Base-by-base conservation (phyloP, 495 filamentous ascomycete species). In the Lophiostoma macrostomum region DNA sequence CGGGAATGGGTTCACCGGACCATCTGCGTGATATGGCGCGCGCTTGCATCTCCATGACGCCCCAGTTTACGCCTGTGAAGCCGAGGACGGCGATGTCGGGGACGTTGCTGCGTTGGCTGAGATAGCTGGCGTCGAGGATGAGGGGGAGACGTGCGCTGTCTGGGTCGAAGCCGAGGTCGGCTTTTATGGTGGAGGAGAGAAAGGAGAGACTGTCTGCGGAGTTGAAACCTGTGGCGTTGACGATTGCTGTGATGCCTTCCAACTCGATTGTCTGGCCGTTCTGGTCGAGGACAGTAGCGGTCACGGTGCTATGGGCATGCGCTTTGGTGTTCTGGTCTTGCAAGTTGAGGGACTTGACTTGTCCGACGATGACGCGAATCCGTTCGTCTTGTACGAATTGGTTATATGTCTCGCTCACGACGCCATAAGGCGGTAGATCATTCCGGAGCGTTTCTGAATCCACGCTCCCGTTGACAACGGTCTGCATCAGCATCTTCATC, bases 201-300 rank as follows among this genome's bases (percentile, higher is more conserved):
- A n/a, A n/a, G n/a, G n/a, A n/a, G n/a, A n/a, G n/a, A n/a, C n/a
- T n/a, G n/a, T n/a, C n/a, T n/a, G n/a, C n/a, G n/a, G n/a, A n/a
- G 23, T 39, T 22, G 16, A 50, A 50, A 12, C 46, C 46, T 2
- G 46, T 50, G 31, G 32, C 31, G 23, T 39, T 13, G 13, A 50
- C 39, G 46, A 50, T 24, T n/a, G 31, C 46, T 7, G 30, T 18
- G 16, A 50, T 4, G 46, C 20, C 23, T 5, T 50, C 34, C n/a
- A 50, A 7, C n/a, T n/a, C n/a, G n/a, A n/a, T n/a, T n/a, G n/a
- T n/a, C n/a, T n/a, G n/a, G n/a, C n/a, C n/a, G 8, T 46, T 14
- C n/a, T 7, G 13, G 14, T 46, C 11, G 5, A 5, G 13, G 20
- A n/a, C 11, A 11, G 13, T 32, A 4, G 14, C 13, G 5, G 11